These are phyloP conservation scores for Heritiera fomes DNA, from an alignment of 345 rosid genomes.

Conservation along the genomic window DNA sequence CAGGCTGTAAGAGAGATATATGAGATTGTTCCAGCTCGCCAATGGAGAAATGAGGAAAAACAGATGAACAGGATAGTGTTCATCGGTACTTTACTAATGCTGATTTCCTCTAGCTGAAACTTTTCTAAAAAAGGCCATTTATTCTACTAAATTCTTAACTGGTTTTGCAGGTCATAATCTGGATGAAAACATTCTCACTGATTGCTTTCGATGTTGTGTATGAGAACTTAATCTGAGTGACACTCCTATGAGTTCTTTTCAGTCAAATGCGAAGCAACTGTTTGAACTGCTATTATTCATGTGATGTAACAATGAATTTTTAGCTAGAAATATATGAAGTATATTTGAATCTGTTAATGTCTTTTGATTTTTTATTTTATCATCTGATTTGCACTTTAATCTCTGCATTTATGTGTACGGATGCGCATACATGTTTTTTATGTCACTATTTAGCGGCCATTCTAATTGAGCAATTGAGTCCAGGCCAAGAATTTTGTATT, in stretches of 20 bases:
- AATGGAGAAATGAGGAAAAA: conserved; percentile 67
- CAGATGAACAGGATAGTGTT: conserved; percentile 71
- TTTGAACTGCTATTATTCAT: not conserved
- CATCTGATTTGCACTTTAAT: not conserved
- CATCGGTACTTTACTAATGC: conserved; percentile 55
- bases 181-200: conserved; percentile 55
- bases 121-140: not conserved
- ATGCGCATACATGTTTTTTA: not conserved
- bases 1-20: conserved; percentile 97
- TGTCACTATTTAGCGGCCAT: too few relatives aligned
- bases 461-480: too few relatives aligned
- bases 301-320: not conserved
- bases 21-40: conserved; percentile 76
- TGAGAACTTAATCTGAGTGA: not conserved
- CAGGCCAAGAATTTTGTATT: too few relatives aligned
- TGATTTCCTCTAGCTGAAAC: not conserved
- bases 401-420: not conserved
- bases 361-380: not conserved
- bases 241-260: not conserved
- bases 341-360: not conserved
- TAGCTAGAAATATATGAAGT: not conserved
- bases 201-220: conserved; percentile 53
- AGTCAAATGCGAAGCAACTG: not conserved
- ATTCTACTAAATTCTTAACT: conserved; percentile 2
- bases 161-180: conserved; percentile 68